phyloP scores from a whole-genome alignment of 2,329 filamentous ascomycete genomes.

The Pseudogymnoascus sp. region DNA sequence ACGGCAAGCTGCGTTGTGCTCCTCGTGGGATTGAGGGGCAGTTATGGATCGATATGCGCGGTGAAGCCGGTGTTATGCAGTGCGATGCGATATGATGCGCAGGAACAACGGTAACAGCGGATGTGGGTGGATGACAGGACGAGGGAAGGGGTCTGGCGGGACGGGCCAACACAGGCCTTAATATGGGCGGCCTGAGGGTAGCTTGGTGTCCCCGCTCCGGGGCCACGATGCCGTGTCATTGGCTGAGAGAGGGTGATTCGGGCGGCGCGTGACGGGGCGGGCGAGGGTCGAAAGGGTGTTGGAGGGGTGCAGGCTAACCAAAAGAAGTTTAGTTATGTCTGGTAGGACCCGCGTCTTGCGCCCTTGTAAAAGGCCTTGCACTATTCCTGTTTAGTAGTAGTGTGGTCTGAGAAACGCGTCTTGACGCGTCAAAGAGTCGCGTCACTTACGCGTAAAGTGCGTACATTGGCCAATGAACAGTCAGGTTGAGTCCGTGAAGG shows the following conservation, averaged over 20 bases:
- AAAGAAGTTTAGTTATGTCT: neutral
- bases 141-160: constrained; percentile 6
- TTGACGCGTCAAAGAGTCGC: neutral
- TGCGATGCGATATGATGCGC: constrained; percentile 7
- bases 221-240: neutral
- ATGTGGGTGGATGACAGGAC: constrained; percentile 5
- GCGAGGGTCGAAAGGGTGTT: neutral
- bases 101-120: constrained; percentile 1
- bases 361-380: neutral
- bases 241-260: neutral
- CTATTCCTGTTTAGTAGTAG: neutral
- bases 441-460: constrained; percentile 1
- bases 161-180: constrained; percentile 6
- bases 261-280: neutral
- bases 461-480: neutral
- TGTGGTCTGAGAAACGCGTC: neutral
- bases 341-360: neutral
- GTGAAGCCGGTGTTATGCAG: constrained; percentile 1
- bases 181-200: constrained; percentile 5
- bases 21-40: neutral
- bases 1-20: neutral
- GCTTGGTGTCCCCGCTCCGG: neutral
- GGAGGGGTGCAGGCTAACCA: neutral
- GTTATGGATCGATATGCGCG: neutral
- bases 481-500: constrained; percentile 17